Conservation (phyloP, 345 rosid species). For the Gossypium ekmanianum region DNA sequence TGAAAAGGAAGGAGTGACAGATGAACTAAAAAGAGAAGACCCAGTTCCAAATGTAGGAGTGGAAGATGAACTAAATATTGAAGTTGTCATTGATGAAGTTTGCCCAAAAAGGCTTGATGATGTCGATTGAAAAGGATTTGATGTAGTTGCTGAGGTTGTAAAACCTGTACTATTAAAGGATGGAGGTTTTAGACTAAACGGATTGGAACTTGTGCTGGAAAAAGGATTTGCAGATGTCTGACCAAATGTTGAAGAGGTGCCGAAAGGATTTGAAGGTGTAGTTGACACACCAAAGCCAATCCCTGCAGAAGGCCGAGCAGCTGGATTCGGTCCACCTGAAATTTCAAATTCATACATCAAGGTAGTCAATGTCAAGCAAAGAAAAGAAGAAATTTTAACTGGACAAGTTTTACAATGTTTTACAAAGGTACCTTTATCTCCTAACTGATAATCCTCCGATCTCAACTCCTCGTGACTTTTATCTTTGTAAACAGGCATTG, state of each 20-base stretch:
- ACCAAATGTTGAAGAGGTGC: conserved; percentile 39
- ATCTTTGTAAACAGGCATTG: conserved; percentile 68
- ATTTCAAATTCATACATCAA: conserved; percentile 10
- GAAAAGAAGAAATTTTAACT: not conserved
- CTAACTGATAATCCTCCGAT: conserved; percentile 93
- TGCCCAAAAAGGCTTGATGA: conserved; percentile 48
- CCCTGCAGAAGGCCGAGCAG: conserved; percentile 60
- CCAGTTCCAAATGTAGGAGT: conserved; percentile 42
- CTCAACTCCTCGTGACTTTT: conserved; percentile 90
- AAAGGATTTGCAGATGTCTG: conserved; percentile 52
- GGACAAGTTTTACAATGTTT: not conserved
- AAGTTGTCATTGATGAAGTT: conserved; percentile 38
- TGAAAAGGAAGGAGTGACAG: conserved; percentile 51
- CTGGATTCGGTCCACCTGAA: conserved; percentile 71
- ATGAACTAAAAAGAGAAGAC: conserved; percentile 46
- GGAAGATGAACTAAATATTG: conserved; percentile 43
- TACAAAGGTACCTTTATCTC: conserved; percentile 76
- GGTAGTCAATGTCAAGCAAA: conserved; percentile 5
- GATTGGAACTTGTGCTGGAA: conserved; percentile 41
- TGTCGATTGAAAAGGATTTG: conserved; percentile 34
- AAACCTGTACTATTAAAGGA: conserved; percentile 40
- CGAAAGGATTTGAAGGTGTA: conserved; percentile 48
- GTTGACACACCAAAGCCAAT: conserved; percentile 49
- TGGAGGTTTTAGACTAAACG: conserved; percentile 47
- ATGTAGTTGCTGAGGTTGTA: conserved; percentile 32